Percentiles rank a stretch among this genome's conserved stretches.
phyloP scores from a whole-genome alignment of 2,329 filamentous ascomycete species.

The Hypocreales sp. region DNA sequence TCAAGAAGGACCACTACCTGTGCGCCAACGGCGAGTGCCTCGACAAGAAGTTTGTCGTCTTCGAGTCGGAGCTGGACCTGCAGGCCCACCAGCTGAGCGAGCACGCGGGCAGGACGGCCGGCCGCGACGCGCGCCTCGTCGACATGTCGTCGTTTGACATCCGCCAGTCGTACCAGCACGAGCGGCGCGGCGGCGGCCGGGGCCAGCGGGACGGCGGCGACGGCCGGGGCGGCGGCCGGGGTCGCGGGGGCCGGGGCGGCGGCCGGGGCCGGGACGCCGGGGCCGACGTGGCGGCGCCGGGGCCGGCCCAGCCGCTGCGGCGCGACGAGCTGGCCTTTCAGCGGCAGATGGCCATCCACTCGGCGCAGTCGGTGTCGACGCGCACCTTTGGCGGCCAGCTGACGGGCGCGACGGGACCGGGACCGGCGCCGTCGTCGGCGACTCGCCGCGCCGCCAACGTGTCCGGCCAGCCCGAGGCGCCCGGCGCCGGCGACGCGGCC shows the following conservation, averaged over 20 bases:
- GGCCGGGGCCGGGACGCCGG: conserved; percentile 72
- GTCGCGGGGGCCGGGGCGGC: conserved; percentile 16
- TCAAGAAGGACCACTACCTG: conserved; percentile 71
- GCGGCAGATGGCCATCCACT: conserved; percentile 81
- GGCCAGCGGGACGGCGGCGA: conserved; percentile 25
- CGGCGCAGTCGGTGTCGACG: conserved; percentile 62
- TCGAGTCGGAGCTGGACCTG: conserved; percentile 84
- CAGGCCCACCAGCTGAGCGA: conserved; percentile 82
- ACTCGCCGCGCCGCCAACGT: conserved; percentile 11
- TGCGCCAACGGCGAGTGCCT: conserved; percentile 76
- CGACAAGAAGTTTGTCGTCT: conserved; percentile 97
- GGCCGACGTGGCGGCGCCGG: conserved; percentile 59
- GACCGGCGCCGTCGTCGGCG: background rate
- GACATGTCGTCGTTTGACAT: conserved; percentile 80
- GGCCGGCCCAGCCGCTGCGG: conserved; percentile 64
- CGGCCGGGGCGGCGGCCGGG: conserved; percentile 20
- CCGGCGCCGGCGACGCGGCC: conserved; percentile 32
- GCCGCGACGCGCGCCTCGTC: conserved; percentile 70
- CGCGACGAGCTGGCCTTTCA: conserved; percentile 87
- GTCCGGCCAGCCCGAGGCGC: conserved; percentile 33
- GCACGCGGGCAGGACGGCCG: conserved; percentile 73
- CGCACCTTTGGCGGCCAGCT: conserved; percentile 78
- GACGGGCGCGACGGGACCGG: conserved; percentile 23
- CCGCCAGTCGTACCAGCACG: conserved; percentile 53
- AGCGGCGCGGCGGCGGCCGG: conserved; percentile 27